Evolutionary conservation across 805 yeast genomes (phyloP), one percentile per base, ranked within the genome.

Genomic region (Candida maesae): DNA sequence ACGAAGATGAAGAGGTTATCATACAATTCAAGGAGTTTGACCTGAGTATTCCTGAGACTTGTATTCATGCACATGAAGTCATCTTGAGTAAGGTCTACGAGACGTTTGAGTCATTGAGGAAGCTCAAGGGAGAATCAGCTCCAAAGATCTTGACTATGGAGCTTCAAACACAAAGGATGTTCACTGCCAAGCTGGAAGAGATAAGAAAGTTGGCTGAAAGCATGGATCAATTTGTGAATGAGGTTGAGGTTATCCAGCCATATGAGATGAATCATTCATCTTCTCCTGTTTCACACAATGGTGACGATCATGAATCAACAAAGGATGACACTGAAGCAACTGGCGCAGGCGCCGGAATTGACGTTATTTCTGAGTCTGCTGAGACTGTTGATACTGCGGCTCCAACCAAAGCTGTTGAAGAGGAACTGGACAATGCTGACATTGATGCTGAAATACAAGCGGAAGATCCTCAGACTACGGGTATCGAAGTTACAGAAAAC

Each of bases 1-100:
- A 38, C 12, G 50, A 47, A 3, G 43, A 36, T 12, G 51, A 48
- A 28, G 59, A 53, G 17, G 28, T 55, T 16, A 19, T 42, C 0
- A 18, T 55, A 11, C 36, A n/a, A 6, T 55, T 56, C 25, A 47
- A 39, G 23, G 56, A 53, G 24, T 49, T 55, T 30, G 48, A 47
- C 6, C 13, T 51, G 1, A 33, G 41, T 2, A 24, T 56, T 6
- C 27, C 34, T 2, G 58, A 55, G 16, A 44, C 56, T 1, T 52
- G 49, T 27, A 32, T 39, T 5, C 38, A 47, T 35, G 45, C 56
- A 2, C 43, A 44, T n/a, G 45, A 50, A 12, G 29, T 56, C 8
- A 40, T 41, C 2, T 33, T 56, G 13, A 18, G 44, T 20, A 56
- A 56, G 10, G 24, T 55, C 2, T 29, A 50, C 10, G 42, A 40